phyloP scores from a whole-genome alignment of 768 basidiomycete genomes.

The Suillus alpinus region DNA sequence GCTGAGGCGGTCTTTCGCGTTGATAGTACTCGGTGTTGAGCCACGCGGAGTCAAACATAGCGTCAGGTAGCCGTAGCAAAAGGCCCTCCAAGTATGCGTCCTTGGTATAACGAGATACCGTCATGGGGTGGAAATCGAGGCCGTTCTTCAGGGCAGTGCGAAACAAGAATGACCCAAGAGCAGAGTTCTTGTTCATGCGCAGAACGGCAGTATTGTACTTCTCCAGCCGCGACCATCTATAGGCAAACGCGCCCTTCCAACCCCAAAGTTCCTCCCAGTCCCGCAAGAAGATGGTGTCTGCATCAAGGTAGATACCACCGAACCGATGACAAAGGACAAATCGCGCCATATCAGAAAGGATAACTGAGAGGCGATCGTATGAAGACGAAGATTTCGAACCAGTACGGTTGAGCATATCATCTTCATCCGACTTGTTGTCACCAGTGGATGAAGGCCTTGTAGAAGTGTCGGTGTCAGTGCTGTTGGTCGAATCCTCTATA shows the following conservation, averaged over 20 bases:
- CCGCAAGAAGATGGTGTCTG: constrained; percentile 91
- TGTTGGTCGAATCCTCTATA: constrained; percentile 19
- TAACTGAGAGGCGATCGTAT: constrained; percentile 90
- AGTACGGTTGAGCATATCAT: constrained; percentile 71
- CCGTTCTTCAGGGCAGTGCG: constrained; percentile 91
- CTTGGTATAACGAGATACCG: constrained; percentile 83
- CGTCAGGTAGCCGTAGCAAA: constrained; percentile 87
- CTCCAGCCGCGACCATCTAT: constrained; percentile 89
- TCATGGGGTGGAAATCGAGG: constrained; percentile 97
- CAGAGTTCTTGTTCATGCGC: constrained; percentile 89
- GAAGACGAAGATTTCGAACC: constrained; percentile 86
- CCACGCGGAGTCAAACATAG: constrained; percentile 96
- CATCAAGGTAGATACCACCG: constrained; percentile 95
- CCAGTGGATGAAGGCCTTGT: constrained; percentile 20
- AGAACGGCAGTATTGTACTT: constrained; percentile 97
- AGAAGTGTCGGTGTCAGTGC: constrained; percentile 16
- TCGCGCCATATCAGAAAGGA: constrained; percentile 94
- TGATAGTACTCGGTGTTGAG: constrained; percentile 91
- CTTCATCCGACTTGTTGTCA: constrained; percentile 37
- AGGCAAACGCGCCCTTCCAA: constrained; percentile 95
- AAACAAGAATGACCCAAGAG: constrained; percentile 91
- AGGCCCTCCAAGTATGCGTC: constrained; percentile 85
- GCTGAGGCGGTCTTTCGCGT: constrained; percentile 89
- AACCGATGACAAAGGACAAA: constrained; percentile 97
- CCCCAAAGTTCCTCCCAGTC: constrained; percentile 99